Evolutionary conservation across 2,329 filamentous ascomycete genomes (phyloP), one percentile per base, ranked within the genome.

Genomic region (Macrophomina phaseolina): DNA sequence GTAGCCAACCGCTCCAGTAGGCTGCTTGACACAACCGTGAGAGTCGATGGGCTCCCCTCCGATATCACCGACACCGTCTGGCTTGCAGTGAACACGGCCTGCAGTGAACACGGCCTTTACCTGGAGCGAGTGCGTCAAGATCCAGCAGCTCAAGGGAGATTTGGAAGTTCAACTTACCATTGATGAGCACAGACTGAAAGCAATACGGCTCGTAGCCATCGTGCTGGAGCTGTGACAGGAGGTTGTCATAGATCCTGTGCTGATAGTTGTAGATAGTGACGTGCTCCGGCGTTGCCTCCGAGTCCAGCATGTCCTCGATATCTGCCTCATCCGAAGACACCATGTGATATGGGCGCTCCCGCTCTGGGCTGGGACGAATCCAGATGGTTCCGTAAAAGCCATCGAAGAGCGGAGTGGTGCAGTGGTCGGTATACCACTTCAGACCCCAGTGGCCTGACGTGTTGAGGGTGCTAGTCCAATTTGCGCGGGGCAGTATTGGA

Each of bases 81-180:
- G 53, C 18, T 42, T 56, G 53, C 53, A 56, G 18, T 56, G 53
- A 16, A 56, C 53, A 28, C 53, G 53, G 4, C 53, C 53, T 36
- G 53, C 53, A 56, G 18, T 56, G 53, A 16, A 56, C 53, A 28
- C 53, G 53, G 4, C 53, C 53, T 36, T 56, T 56, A 18, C 53
- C 53, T 56, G 18, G 5, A 49, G 8, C 3, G 9, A 14, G n/a
- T 5, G 36, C 7, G 34, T 56, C 11, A 56, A 36, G 14, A 28
- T 9, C 4, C 12, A 28, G 12, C 23, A 3, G 11, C 18, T 18
- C 1, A 23, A 23, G 23, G 3, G 16, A 2, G 0, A 0, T n/a
- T 38, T 14, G 6, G 32, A 5, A 12, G 2, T 55, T 3, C 7
- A 4, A 3, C n/a, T 42, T 56, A 56, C 53, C 53, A 16, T 56